phyloP scores from a whole-genome alignment of 225 moss, liverwort and hornwort genomes.

The Pseudisothecium myosuroides region DNA sequence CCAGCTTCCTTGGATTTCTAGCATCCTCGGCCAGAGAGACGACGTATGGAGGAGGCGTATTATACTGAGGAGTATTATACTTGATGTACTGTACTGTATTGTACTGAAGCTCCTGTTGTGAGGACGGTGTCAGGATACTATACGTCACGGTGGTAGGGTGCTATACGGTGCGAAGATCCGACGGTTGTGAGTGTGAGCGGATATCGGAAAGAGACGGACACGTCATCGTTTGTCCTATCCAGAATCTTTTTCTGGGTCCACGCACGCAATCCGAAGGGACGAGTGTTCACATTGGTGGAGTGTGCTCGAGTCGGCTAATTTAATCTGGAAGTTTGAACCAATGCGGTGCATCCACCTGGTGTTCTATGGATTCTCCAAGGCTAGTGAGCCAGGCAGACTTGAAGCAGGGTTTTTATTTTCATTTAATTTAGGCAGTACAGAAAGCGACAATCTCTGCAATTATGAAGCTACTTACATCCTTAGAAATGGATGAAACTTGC shows the following conservation, averaged over 20 bases:
- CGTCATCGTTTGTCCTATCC: neutral
- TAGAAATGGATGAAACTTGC: too few relatives aligned
- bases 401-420: too few relatives aligned
- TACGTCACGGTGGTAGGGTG: neutral
- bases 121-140: neutral
- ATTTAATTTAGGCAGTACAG: too few relatives aligned
- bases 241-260: conserved; percentile 3
- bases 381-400: too few relatives aligned
- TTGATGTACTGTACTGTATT: neutral
- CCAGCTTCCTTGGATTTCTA: neutral
- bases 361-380: neutral
- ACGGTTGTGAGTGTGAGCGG: neutral
- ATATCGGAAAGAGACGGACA: neutral
- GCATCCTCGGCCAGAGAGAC: neutral
- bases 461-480: too few relatives aligned
- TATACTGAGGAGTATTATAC: neutral
- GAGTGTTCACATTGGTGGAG: neutral
- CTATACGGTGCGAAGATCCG: neutral
- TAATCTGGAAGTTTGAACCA: neutral
- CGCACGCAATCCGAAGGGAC: neutral
- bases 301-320: neutral
- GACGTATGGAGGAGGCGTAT: neutral
- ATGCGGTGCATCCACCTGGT: neutral
- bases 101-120: neutral
- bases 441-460: too few relatives aligned